phyloP scores from a whole-genome alignment of 768 basidiomycete species.

The Boletus sp. region DNA sequence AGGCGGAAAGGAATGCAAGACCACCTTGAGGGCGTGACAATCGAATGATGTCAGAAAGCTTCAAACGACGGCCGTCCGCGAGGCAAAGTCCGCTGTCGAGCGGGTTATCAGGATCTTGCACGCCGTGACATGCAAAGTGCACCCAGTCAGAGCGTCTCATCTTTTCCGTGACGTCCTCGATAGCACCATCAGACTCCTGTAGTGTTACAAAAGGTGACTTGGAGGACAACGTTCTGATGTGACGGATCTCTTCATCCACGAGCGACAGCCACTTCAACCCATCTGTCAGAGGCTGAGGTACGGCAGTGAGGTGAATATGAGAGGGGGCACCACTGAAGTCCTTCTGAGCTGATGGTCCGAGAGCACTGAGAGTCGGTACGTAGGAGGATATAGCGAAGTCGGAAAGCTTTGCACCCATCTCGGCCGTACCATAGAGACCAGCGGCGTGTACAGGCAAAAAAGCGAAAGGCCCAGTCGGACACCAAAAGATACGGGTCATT shows the following conservation, averaged over 20 bases:
- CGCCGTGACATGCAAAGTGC: constrained; percentile 34
- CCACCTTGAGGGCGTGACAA: constrained; percentile 13
- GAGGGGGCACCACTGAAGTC: too few species aligned
- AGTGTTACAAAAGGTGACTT: not conserved
- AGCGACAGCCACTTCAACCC: not conserved
- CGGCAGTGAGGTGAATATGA: too few species aligned
- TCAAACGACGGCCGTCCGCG: not conserved
- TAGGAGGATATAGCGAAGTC: not conserved
- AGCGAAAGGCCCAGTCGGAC: not conserved
- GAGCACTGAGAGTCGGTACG: not conserved
- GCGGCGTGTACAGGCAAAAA: not conserved
- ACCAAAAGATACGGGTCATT: not conserved
- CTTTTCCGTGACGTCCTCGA: not conserved
- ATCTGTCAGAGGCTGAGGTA: too few species aligned
- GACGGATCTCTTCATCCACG: not conserved
- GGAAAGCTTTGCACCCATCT: not conserved
- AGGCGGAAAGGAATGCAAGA: constrained; percentile 24
- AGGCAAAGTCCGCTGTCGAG: constrained; percentile 20
- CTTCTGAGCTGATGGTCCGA: not conserved
- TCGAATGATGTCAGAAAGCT: not conserved
- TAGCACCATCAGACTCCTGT: not conserved
- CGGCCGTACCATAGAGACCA: not conserved
- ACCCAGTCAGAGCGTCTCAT: constrained; percentile 6
- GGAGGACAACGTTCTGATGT: not conserved
- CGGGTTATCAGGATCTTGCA: constrained; percentile 19